Conservation (phyloP, 2,329 filamentous ascomycete species). For the Scolecobasidium constrictum region DNA sequence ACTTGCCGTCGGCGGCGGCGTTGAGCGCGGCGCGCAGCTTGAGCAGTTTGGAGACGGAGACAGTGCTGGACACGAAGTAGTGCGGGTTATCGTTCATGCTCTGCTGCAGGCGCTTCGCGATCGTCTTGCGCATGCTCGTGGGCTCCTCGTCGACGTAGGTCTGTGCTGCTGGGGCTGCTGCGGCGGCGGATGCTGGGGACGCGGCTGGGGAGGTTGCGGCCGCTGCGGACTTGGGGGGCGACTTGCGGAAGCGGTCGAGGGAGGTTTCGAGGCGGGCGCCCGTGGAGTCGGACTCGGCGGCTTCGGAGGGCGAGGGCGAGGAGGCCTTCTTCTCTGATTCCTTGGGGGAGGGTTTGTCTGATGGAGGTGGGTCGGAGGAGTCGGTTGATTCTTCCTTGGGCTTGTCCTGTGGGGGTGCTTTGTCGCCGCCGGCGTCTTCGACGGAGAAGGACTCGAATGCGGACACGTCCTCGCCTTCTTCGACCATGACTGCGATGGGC, state of each 20-base stretch:
- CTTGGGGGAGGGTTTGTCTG: slow-evolving; percentile 37
- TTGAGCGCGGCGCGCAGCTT: slow-evolving; percentile 95
- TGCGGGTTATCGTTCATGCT: slow-evolving; percentile 92
- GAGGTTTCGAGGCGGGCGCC: slow-evolving; percentile 71
- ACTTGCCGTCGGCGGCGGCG: slow-evolving; percentile 76
- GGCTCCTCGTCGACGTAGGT: slow-evolving; percentile 76
- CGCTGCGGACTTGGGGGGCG: slow-evolving; percentile 58
- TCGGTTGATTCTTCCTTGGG: slow-evolving; percentile 55
- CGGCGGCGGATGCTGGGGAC: slow-evolving; percentile 31
- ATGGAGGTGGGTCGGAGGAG: slow-evolving; percentile 46
- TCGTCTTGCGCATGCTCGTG: slow-evolving; percentile 94
- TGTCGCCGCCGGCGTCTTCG: slow-evolving; percentile 83
- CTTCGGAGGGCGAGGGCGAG: slow-evolving; percentile 37
- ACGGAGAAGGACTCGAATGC: slow-evolving; percentile 84
- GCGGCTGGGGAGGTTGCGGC: slow-evolving; percentile 69
- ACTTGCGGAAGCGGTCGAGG: slow-evolving; percentile 54
- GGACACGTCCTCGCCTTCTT: slow-evolving; percentile 77
- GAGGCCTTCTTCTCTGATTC: slow-evolving; percentile 18
- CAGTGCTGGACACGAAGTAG: slow-evolving; percentile 86
- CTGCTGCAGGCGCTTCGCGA: slow-evolving; percentile 80
- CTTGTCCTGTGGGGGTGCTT: slow-evolving; percentile 47
- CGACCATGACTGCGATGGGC: slow-evolving; percentile 93
- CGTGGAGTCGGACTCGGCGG: slow-evolving; percentile 61
- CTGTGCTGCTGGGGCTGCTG: slow-evolving; percentile 45
- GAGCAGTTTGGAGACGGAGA: slow-evolving; percentile 89